Base-by-base conservation (phyloP, 2,329 filamentous ascomycete genomes). In the Fonsecaea monophora region DNA sequence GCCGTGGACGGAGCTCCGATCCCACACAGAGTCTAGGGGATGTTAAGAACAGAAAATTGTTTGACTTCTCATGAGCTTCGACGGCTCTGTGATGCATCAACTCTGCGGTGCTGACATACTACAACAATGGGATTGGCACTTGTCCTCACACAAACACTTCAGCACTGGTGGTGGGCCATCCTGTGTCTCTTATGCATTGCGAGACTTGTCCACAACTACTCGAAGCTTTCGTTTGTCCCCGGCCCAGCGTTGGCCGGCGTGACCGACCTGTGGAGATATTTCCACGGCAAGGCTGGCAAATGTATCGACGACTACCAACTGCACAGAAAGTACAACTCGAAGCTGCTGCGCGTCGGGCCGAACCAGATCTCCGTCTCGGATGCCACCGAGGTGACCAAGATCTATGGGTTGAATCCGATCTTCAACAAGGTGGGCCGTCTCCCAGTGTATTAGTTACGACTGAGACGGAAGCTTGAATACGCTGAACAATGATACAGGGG, bases 301-400 rank as follows among this genome's bases (percentile, higher is more conserved):
- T 25, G 25, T 12, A n/a, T 54, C 13, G n/a, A 54, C 13, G 54
- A 57, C 32, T 57, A 57, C 21, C n/a, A 60, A 45, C 15, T 60
- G 38, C 57, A 60, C 38, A 38, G 40, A 32, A 42, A 34, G n/a
- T 60, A 42, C 15, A 60, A 60, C 13, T 60, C 57, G 34, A 53
- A 53, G 30, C 15, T 68, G 10, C 45, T 68, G 12, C 66, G 66
- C 13, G 57, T 64, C 15, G 66, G 63, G 34, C 66, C 66, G 21
- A 66, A 66, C 42, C 37, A 57, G 9, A 50, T 68, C 18, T 56
- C 45, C 1, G 45, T 66, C 9, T 38, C 37, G 6, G 66, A 68
- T 38, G 56, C 66, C 3, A 45, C 48, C 1, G 56, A 48, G 6
- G 56, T 68, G 9, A 34, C 53, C 15, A 57, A 37, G 18, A 37